phyloP scores from a whole-genome alignment of 805 yeast species.

The Pichia occidentalis region DNA sequence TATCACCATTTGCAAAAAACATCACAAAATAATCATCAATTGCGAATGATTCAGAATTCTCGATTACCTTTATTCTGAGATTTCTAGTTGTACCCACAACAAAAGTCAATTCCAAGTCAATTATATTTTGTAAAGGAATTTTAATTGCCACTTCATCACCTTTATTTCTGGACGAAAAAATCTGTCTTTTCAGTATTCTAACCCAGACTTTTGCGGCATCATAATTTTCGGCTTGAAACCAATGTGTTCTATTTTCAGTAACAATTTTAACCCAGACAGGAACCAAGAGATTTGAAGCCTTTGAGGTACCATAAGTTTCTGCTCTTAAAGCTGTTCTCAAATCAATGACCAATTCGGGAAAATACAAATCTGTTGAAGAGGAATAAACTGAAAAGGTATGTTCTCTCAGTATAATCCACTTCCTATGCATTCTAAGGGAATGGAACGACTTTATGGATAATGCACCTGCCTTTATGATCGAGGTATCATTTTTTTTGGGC shows the following conservation, averaged over 20 bases:
- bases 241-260: conserved; percentile 51
- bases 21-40: conserved; percentile 67
- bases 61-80: conserved; percentile 55
- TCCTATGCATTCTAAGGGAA: conserved; percentile 40
- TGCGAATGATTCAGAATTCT: conserved; percentile 44
- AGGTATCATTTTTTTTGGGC: conserved; percentile 45
- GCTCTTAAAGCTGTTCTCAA: conserved; percentile 56
- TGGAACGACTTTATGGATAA: conserved; percentile 38
- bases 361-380: conserved; percentile 73
- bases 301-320: conserved; percentile 35
- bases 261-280: conserved; percentile 50
- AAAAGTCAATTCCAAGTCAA: conserved; percentile 51
- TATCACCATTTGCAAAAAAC: conserved; percentile 50
- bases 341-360: conserved; percentile 73
- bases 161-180: conserved; percentile 65
- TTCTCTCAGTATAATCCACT: conserved; percentile 75
- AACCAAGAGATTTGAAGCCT: conserved; percentile 18
- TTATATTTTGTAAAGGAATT: conserved; percentile 63
- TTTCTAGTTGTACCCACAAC: conserved; percentile 53
- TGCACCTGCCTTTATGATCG: conserved; percentile 43
- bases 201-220: conserved; percentile 79
- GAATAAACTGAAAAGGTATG: conserved; percentile 63
- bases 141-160: conserved; percentile 70
- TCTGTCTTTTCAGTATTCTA: conserved; percentile 61
- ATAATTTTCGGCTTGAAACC: conserved; percentile 66